Evolutionary conservation across 2,329 filamentous ascomycete genomes (phyloP), one percentile per base, ranked within the genome.

Genomic region (Colletotrichum somersetense): DNA sequence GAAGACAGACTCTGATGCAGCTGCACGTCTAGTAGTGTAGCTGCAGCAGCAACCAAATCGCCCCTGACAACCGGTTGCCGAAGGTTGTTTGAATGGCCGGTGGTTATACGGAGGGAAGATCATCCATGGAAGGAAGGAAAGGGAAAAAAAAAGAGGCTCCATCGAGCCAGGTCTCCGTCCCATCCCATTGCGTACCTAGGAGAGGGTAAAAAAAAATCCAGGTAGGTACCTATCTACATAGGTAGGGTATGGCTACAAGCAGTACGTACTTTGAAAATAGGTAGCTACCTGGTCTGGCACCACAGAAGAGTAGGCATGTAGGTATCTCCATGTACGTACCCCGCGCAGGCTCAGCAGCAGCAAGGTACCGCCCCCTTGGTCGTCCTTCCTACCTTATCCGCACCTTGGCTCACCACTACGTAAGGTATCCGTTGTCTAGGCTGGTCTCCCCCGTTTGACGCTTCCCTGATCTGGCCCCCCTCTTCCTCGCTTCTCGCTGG

Each of bases 1-100:
- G 69, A 72, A 52, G 65, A 33, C 68, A 52, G 65, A 33, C 65
- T 63, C 46, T 57, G 50, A 38, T 46, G 48, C 46, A 44, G 46
- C 68, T 68, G 65, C 65, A 68, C 35, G 58, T 33, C 57, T 55
- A 30, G 68, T 57, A 59, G 65, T 71, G 65, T 71, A 68, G 65
- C 68, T 71, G 65, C 69, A 72, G 66, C 59, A 64, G 69, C 69
- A 56, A 64, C 73, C 75, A 77, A 79, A 79, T 80, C 79, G 79
- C 79, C 79, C 79, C 78, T 80, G 80, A 78, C 78, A 79, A 62
- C 59, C 59, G 44, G 44, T 52, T 18, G 53, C 23, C 59, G 6
- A 62, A 62, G 18, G 44, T 52, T 50, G 44, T 50, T 62, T 62
- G 44, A 40, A 61, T 42, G 38, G 23, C 40, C 35, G 57, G 40